Evolutionary conservation across 2,329 filamentous ascomycete species (phyloP).

Genomic region (Tolypocladium guangdongense): DNA sequence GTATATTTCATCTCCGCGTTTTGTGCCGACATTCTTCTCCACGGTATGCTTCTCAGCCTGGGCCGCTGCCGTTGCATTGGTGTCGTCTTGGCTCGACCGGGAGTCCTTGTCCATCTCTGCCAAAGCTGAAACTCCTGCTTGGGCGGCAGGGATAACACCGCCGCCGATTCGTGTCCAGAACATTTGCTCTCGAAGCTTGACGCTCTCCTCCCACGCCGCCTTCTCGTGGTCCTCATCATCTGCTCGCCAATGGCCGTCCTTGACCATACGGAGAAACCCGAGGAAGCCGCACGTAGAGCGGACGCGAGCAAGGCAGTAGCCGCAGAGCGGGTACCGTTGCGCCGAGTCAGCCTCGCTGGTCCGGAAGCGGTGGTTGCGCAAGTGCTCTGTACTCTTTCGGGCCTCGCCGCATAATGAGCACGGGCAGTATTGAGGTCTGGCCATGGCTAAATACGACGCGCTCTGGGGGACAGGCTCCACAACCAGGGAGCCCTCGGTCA

Average conservation of each 20-base stretch:
- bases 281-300: slow-evolving; percentile 88
- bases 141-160: slow-evolving; percentile 63
- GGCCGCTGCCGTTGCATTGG: background rate
- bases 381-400: slow-evolving; percentile 57
- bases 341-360: slow-evolving; percentile 79
- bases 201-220: slow-evolving; percentile 88
- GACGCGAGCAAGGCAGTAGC: slow-evolving; percentile 74
- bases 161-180: slow-evolving; percentile 93
- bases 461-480: slow-evolving; percentile 74
- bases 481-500: slow-evolving; percentile 75
- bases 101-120: background rate
- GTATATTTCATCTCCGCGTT: background rate
- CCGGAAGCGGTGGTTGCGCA: slow-evolving; percentile 78
- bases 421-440: slow-evolving; percentile 47
- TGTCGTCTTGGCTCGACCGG: background rate
- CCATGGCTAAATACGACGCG: slow-evolving; percentile 35
- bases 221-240: slow-evolving; percentile 77
- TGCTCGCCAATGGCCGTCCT: slow-evolving; percentile 83
- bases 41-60: background rate
- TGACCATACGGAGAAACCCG: slow-evolving; percentile 80
- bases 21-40: background rate
- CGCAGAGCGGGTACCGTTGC: slow-evolving; percentile 81
- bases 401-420: slow-evolving; percentile 86
- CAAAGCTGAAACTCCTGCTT: slow-evolving; percentile 9
- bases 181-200: slow-evolving; percentile 83